Evolutionary conservation across 2,329 filamentous ascomycete genomes (phyloP), one percentile per base, ranked within the genome.

Genomic region (Aspergillus pseudoviridinutans): DNA sequence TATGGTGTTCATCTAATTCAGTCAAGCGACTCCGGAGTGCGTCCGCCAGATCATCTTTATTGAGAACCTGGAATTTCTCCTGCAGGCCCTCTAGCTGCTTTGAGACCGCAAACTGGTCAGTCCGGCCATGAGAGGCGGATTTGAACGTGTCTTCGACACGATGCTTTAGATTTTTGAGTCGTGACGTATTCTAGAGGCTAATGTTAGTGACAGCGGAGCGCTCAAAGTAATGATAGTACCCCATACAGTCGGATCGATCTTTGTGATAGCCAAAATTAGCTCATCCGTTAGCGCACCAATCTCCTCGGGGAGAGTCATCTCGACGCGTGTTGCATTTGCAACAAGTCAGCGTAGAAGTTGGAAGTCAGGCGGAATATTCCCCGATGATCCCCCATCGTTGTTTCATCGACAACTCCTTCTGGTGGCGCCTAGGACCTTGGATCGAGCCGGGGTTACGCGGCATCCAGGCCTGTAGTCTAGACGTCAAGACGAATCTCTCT

Each of bases 1-100:
- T 81, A 38, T 75, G 78, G 14, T 74, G 71, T 32, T 75, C 68
- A 10, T 81, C 76, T 22, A 96, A 74, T 58, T 86, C 83, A 42
- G 82, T 76, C 14, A 91, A 72, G 38, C 89, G 81, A 47, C 71
- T 68, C 42, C 79, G 76, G 38, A 92, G 76, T 5, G 86, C 87
- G 69, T 92, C 87, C 12, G 91, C 91, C 27, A 97, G 78, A 42
- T 85, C 85, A 66, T 97, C 92, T 60, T 90, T 86, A 68, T 89
- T 87, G 50, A 91, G 82, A 54, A 97, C 82, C 32, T 86, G 84
- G 66, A 97, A 94, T 65, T 93, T 92, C 76, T 97, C 94, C 64
- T 92, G 87, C 2, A 97, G 79, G 1, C 90, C 90, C 51, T 85
- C 79, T 1, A 93, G 79, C 38, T 81, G 82, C 41, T 82, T 81